Evolutionary conservation across 2,329 filamentous ascomycete genomes (phyloP).

Genomic region (Talaromyces verruculosus): DNA sequence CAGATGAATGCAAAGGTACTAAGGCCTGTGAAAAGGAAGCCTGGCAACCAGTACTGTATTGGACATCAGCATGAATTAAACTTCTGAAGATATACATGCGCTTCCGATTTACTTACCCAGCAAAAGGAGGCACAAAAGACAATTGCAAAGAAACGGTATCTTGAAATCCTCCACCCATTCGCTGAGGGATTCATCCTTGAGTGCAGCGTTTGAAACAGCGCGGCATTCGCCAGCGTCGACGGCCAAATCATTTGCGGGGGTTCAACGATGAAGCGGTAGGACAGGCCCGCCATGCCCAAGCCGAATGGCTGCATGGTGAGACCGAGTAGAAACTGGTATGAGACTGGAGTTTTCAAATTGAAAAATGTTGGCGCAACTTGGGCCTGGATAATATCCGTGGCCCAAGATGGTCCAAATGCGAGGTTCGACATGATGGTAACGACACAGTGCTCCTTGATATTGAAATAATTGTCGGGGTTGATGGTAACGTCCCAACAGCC

Average conservation of each 20-base stretch:
- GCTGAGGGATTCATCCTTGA: slow-evolving; percentile 36
- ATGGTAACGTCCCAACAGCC: slow-evolving; percentile 28
- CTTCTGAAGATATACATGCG: background rate
- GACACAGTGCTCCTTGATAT: slow-evolving; percentile 50
- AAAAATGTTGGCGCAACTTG: slow-evolving; percentile 36
- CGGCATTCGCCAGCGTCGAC: slow-evolving; percentile 35
- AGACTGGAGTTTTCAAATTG: slow-evolving; percentile 37
- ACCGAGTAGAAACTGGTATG: slow-evolving; percentile 39
- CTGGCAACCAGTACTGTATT: slow-evolving; percentile 30
- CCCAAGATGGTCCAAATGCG: slow-evolving; percentile 43
- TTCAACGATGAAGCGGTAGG: slow-evolving; percentile 37
- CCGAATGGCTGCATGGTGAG: slow-evolving; percentile 42
- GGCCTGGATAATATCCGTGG: slow-evolving; percentile 47
- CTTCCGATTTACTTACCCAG: slow-evolving; percentile 20
- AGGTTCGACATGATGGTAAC: slow-evolving; percentile 52
- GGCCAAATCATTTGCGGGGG: slow-evolving; percentile 43
- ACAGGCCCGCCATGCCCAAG: slow-evolving; percentile 41
- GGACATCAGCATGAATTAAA: background rate
- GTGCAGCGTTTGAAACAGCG: slow-evolving; percentile 38
- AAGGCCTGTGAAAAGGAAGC: slow-evolving; percentile 33
- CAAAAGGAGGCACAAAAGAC: slow-evolving; percentile 27
- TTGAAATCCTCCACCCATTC: slow-evolving; percentile 37
- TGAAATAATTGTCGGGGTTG: slow-evolving; percentile 48
- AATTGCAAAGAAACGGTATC: slow-evolving; percentile 29
- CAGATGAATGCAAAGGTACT: slow-evolving; percentile 39